Evolutionary conservation across 352 stramenopile genomes (phyloP).

Genomic region (Pythium coloratum): DNA sequence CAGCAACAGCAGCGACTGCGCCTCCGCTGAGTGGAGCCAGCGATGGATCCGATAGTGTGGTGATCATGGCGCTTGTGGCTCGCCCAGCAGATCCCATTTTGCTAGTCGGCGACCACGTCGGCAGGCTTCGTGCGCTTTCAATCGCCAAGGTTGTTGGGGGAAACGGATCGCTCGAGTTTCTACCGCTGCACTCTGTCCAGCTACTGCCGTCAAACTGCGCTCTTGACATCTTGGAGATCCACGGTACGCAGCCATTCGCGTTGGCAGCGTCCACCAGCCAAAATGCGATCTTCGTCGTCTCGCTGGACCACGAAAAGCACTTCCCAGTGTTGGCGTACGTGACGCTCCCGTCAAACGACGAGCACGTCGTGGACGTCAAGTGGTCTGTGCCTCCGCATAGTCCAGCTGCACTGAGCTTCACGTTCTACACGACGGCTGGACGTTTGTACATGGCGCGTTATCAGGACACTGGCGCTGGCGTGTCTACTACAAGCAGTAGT

Average conservation of each 20-base stretch:
- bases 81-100: conserved; percentile 56
- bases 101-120: conserved; percentile 56
- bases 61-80: conserved; percentile 51
- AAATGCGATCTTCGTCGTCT: conserved; percentile 52
- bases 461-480: conserved; percentile 21
- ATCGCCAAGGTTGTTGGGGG: conserved; percentile 51
- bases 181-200: conserved; percentile 65
- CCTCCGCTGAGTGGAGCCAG: background rate
- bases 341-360: conserved; percentile 29
- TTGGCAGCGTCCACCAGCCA: conserved; percentile 55
- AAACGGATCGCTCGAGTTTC: conserved; percentile 45
- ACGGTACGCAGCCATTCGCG: conserved; percentile 54
- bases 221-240: conserved; percentile 60
- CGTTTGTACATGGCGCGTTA: conserved; percentile 53
- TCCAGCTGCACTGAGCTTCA: conserved; percentile 47
- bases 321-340: conserved; percentile 66
- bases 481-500: background rate
- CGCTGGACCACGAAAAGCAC: conserved; percentile 68
- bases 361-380: conserved; percentile 55
- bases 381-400: conserved; percentile 49
- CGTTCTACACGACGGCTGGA: conserved; percentile 52
- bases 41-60: conserved; percentile 16
- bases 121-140: conserved; percentile 58
- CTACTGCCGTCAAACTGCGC: conserved; percentile 31
- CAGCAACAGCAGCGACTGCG: background rate